phyloP scores from a whole-genome alignment of 2,329 filamentous ascomycete species.

The Ophiostoma pallidulum region DNA sequence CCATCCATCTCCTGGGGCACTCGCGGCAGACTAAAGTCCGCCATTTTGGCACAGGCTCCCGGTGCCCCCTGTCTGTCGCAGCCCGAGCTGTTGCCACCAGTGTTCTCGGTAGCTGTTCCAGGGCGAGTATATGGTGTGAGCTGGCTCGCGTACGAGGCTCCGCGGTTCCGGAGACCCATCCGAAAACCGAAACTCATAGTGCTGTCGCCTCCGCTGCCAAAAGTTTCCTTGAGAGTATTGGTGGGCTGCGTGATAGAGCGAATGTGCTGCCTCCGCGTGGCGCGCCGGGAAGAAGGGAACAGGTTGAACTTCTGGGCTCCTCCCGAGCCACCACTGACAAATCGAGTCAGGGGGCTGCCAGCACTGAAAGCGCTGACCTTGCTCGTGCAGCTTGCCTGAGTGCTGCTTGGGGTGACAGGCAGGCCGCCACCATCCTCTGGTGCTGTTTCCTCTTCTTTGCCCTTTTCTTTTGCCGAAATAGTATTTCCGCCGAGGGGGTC shows the following conservation, averaged over 20 bases:
- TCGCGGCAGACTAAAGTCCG: constrained; percentile 5
- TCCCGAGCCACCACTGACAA: not conserved
- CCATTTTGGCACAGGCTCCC: constrained; percentile 4
- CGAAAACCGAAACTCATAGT: not conserved
- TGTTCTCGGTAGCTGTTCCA: not conserved
- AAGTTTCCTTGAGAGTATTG: not conserved
- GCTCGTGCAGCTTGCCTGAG: constrained; percentile 4
- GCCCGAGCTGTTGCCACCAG: not conserved
- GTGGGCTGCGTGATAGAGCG: constrained; percentile 6
- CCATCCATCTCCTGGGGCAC: constrained; percentile 8
- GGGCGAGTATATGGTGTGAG: not conserved
- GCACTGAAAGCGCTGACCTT: constrained; percentile 2
- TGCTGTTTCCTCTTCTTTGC: not conserved
- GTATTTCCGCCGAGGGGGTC: not conserved
- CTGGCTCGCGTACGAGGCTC: not conserved
- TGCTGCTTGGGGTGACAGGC: constrained; percentile 4
- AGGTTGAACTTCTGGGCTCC: not conserved
- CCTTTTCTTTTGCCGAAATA: not conserved
- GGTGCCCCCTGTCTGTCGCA: no score
- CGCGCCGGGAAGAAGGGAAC: constrained; percentile 1
- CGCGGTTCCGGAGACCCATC: constrained; percentile 5
- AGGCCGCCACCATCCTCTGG: not conserved
- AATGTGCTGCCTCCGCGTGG: not conserved
- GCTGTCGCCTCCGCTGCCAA: not conserved
- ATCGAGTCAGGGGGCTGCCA: not conserved